These are phyloP conservation scores for Gossypium thurberi DNA, from an alignment of 345 rosid species.

Conservation along the genomic window DNA sequence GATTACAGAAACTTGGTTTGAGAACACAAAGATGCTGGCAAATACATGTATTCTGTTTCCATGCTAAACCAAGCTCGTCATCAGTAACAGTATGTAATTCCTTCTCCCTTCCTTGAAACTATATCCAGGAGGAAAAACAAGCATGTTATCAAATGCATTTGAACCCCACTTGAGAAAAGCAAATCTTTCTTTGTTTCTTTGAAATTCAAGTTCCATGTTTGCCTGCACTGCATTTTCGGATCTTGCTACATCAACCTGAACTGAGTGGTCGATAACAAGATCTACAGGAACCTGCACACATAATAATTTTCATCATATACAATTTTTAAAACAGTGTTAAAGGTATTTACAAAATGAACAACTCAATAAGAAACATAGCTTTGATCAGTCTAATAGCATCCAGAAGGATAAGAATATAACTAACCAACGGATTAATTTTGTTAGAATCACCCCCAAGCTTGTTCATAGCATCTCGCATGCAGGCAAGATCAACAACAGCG, in stretches of 20 bases:
- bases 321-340: background rate
- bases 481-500: slow-evolving; percentile 81
- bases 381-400: background rate
- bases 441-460: slow-evolving; percentile 58
- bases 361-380: background rate
- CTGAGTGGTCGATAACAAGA: slow-evolving; percentile 96
- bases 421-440: slow-evolving; percentile 65
- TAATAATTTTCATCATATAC: background rate
- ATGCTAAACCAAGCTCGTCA: background rate
- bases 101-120: background rate
- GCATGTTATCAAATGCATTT: slow-evolving; percentile 83
- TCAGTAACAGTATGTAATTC: background rate
- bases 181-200: slow-evolving; percentile 83
- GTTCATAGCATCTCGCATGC: slow-evolving; percentile 85
- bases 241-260: slow-evolving; percentile 90
- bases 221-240: slow-evolving; percentile 91
- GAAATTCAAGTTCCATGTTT: slow-evolving; percentile 88
- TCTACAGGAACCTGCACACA: slow-evolving; percentile 82
- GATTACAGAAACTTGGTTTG: background rate
- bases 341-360: background rate
- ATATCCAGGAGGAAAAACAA: slow-evolving; percentile 90
- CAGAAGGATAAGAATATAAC: slow-evolving; percentile 2
- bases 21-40: background rate
- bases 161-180: slow-evolving; percentile 97
- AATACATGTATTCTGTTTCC: background rate